Evolutionary conservation across 306 rosid species (phyloP).

Genomic region (Vigna angularis): DNA sequence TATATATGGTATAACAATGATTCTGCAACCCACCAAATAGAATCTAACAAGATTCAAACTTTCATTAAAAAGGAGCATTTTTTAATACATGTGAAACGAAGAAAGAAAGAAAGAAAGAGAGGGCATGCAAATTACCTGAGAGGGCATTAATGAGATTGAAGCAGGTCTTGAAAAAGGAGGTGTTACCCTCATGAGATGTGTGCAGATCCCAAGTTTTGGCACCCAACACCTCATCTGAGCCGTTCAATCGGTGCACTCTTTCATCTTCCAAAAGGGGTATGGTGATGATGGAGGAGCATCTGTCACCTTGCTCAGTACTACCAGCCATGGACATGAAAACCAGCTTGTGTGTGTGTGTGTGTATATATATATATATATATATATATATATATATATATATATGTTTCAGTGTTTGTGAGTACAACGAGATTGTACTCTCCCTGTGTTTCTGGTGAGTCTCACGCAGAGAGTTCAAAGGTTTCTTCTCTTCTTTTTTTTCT

Average conservation of each 20-base stretch:
- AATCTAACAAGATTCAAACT: background rate
- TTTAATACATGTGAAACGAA: background rate
- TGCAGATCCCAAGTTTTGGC: background rate
- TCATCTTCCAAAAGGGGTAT: constrained; percentile 40
- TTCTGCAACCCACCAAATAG: background rate
- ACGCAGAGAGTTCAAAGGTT: background rate
- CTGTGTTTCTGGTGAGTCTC: background rate
- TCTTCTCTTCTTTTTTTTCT: background rate
- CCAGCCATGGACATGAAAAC: constrained; percentile 22
- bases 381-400: background rate
- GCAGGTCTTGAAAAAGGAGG: constrained; percentile 48
- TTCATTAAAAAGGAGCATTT: too few species aligned
- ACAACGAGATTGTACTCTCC: background rate
- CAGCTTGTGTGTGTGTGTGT: background rate
- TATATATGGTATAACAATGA: background rate
- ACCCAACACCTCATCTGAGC: background rate
- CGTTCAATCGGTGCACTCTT: background rate
- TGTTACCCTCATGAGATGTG: constrained; percentile 9
- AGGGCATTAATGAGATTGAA: constrained; percentile 51
- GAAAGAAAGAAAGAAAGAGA: background rate
- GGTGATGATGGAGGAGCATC: constrained; percentile 7
- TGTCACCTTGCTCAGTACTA: background rate
- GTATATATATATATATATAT: background rate
- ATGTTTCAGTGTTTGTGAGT: background rate
- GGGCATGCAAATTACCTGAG: constrained; percentile 42